These are phyloP conservation scores for Microsporum ferrugineum DNA, from an alignment of 2,329 filamentous ascomycete species.

Conservation along the genomic window DNA sequence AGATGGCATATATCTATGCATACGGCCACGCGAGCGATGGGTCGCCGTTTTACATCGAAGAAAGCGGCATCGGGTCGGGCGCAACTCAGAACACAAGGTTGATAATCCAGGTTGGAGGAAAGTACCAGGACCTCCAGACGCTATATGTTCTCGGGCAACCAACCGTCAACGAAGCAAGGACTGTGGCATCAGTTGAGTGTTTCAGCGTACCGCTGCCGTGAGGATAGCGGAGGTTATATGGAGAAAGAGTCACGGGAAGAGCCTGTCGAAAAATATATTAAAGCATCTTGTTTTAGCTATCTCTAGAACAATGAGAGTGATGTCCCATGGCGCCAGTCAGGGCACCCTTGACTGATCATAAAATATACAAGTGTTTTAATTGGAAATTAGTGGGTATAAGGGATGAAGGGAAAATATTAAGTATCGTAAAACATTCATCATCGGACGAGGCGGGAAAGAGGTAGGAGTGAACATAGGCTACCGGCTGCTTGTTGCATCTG, in stretches of 20 bases:
- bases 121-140: neutral
- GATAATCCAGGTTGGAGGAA: neutral
- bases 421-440: neutral
- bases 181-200: neutral
- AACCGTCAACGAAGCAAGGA: neutral
- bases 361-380: neutral
- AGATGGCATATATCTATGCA: neutral
- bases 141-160: neutral
- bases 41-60: neutral
- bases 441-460: neutral
- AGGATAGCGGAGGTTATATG: neutral
- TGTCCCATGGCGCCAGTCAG: neutral
- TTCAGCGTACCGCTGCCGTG: neutral
- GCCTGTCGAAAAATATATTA: neutral
- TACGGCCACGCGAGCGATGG: neutral
- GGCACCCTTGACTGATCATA: neutral
- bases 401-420: neutral
- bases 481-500: neutral
- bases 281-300: neutral
- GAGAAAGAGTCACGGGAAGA: neutral
- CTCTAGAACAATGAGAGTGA: neutral
- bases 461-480: too few relatives aligned
- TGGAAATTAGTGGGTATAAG: neutral
- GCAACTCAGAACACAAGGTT: neutral
- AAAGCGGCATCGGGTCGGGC: neutral